A percentile compares a stretch with the other conserved stretches of the same genome.
These are phyloP conservation scores for Schizophyllum amplum DNA, from an alignment of 1,284 basidiomycete species.

Conservation along the genomic window DNA sequence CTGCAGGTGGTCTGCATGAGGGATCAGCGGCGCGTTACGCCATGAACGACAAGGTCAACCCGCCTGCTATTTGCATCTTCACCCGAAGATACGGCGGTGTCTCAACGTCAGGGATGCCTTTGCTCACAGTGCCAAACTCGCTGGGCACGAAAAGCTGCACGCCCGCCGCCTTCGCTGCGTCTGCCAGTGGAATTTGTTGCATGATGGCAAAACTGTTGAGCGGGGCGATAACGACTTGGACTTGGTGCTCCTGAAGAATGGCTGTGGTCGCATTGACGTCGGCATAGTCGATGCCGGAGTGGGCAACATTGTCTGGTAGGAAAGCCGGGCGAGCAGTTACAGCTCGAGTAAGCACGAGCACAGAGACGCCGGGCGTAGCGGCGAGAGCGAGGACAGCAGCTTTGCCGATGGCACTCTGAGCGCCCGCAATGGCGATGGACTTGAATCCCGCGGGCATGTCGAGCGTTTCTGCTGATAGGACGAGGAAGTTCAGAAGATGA, in stretches of 20 bases:
- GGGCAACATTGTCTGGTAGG: conserved; percentile 5
- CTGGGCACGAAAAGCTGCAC: conserved; percentile 23
- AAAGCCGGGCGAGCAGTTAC: background rate
- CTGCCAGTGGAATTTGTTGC: conserved; percentile 16
- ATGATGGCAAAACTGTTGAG: conserved; percentile 7
- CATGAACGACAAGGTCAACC: background rate
- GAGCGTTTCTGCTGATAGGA: no score
- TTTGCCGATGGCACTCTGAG: background rate
- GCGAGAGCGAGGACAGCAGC: conserved; percentile 9
- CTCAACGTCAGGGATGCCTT: background rate
- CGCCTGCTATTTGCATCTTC: conserved; percentile 5
- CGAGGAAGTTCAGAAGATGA: no score
- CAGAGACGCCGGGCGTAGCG: conserved; percentile 2
- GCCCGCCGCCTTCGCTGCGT: conserved; percentile 20
- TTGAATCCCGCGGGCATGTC: background rate
- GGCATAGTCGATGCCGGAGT: conserved; percentile 7
- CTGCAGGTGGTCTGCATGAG: background rate
- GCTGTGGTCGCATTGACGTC: conserved; percentile 7
- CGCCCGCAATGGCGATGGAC: background rate
- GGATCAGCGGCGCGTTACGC: background rate
- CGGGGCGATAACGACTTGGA: conserved; percentile 19
- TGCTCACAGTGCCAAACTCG: conserved; percentile 17
- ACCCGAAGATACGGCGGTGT: background rate
- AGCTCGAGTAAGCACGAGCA: conserved; percentile 10
- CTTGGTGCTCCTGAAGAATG: conserved; percentile 10